These are phyloP conservation scores for Cardamine chenopodiifolia DNA, from an alignment of 345 rosid species.

Conservation along the genomic window DNA sequence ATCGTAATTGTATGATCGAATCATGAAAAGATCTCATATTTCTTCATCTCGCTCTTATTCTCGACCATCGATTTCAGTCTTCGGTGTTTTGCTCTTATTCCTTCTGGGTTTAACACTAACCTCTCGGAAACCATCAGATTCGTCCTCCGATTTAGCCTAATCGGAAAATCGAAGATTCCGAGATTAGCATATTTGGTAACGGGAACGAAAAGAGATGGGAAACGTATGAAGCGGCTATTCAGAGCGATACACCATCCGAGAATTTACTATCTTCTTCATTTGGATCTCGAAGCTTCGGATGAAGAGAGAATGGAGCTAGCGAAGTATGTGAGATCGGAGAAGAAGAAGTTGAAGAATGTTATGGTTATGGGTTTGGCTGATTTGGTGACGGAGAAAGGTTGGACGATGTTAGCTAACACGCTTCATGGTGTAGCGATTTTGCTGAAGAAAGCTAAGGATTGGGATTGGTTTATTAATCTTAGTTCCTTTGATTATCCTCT, in stretches of 20 bases:
- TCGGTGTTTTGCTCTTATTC: slow-evolving; percentile 47
- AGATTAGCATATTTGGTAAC: slow-evolving; percentile 73
- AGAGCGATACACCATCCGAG: slow-evolving; percentile 78
- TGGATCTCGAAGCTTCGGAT: slow-evolving; percentile 85
- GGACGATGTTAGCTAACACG: slow-evolving; percentile 75
- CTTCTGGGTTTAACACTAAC: slow-evolving; percentile 46
- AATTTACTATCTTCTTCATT: slow-evolving; percentile 77
- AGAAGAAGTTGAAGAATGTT: slow-evolving; percentile 65
- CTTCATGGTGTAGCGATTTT: slow-evolving; percentile 75
- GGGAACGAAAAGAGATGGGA: slow-evolving; percentile 78
- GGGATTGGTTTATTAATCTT: slow-evolving; percentile 95
- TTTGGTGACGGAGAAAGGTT: slow-evolving; percentile 81
- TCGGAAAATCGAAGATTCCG: slow-evolving; percentile 43
- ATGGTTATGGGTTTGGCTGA: slow-evolving; percentile 82
- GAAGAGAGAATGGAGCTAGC: slow-evolving; percentile 78
- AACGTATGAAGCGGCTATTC: slow-evolving; percentile 62
- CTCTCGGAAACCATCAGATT: slow-evolving; percentile 42
- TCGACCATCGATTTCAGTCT: slow-evolving; percentile 47
- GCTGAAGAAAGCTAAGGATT: slow-evolving; percentile 70
- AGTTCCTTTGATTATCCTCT: slow-evolving; percentile 88
- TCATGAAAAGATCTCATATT: slow-evolving; percentile 64
- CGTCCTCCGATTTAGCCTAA: slow-evolving; percentile 26
- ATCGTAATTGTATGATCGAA: background rate
- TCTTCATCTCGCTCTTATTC: slow-evolving; percentile 48
- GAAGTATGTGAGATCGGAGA: slow-evolving; percentile 68